These are phyloP conservation scores for Plasmodium knowlesi DNA, from an alignment of 169 alveolate species.

Conservation along the genomic window DNA sequence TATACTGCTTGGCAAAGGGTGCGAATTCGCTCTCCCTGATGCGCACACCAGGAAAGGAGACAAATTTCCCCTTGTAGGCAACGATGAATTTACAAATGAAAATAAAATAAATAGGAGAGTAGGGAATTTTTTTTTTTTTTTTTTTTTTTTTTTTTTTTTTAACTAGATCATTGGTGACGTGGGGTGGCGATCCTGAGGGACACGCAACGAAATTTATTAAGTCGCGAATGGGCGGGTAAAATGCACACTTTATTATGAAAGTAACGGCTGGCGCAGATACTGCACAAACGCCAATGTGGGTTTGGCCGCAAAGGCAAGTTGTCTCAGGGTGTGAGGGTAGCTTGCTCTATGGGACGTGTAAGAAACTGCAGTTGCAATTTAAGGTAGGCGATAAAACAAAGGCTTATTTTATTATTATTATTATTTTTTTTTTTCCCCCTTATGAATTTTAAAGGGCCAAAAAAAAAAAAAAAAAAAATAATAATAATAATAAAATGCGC, in stretches of 20 bases:
- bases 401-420: neutral
- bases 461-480: neutral
- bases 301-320: too few relatives aligned
- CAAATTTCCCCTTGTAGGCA: neutral
- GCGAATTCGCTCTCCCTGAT: neutral
- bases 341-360: too few relatives aligned
- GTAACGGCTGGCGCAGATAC: neutral
- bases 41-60: neutral
- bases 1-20: neutral
- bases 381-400: neutral
- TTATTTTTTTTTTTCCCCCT: neutral
- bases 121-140: neutral
- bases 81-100: neutral
- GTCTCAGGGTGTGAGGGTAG: too few relatives aligned
- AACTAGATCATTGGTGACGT: neutral
- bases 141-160: constrained; percentile 7
- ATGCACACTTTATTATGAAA: neutral
- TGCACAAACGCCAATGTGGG: too few relatives aligned
- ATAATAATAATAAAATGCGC: neutral
- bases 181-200: neutral
- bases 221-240: neutral
- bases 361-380: constrained; percentile 1
- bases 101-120: neutral
- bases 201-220: neutral
- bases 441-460: neutral